A percentile compares a stretch with the other conserved stretches of the same genome.
These are phyloP conservation scores for Boletus rubescentipes DNA, from an alignment of 768 basidiomycete genomes.

Conservation along the genomic window DNA sequence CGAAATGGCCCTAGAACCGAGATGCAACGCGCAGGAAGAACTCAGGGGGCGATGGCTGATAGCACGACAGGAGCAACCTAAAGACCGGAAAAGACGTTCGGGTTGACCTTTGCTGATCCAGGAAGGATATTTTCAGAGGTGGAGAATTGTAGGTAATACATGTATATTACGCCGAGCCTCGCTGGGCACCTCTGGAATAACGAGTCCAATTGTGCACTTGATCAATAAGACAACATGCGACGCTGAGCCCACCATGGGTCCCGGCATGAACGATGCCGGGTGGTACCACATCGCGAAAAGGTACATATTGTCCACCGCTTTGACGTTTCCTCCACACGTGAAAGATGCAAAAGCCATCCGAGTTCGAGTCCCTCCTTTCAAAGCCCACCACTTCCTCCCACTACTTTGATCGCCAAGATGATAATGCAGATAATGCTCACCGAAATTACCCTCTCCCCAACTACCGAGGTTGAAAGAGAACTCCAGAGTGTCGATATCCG, in stretches of 20 bases:
- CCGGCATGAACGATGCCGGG: too few species aligned
- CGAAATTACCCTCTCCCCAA: background rate
- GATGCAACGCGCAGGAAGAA: conserved; percentile 6
- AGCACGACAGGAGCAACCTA: conserved; percentile 1
- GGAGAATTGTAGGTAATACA: background rate
- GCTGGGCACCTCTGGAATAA: too few species aligned
- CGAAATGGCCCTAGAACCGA: background rate
- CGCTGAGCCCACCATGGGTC: too few species aligned
- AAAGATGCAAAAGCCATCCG: too few species aligned
- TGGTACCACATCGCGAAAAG: background rate
- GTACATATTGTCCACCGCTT: background rate
- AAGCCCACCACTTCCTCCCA: background rate
- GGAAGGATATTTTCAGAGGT: background rate
- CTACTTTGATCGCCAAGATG: too few species aligned
- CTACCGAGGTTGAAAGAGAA: background rate
- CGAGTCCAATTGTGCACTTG: background rate
- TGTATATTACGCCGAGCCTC: background rate
- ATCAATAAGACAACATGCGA: background rate
- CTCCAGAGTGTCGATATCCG: background rate
- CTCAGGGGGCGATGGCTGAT: conserved; percentile 7
- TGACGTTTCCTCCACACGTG: background rate
- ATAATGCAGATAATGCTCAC: background rate
- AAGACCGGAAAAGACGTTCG: background rate
- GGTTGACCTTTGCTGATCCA: background rate
- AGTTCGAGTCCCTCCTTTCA: background rate